These are phyloP conservation scores for Colletotrichum gloeosporioides DNA, from an alignment of 2,329 filamentous ascomycete species.

Conservation along the genomic window DNA sequence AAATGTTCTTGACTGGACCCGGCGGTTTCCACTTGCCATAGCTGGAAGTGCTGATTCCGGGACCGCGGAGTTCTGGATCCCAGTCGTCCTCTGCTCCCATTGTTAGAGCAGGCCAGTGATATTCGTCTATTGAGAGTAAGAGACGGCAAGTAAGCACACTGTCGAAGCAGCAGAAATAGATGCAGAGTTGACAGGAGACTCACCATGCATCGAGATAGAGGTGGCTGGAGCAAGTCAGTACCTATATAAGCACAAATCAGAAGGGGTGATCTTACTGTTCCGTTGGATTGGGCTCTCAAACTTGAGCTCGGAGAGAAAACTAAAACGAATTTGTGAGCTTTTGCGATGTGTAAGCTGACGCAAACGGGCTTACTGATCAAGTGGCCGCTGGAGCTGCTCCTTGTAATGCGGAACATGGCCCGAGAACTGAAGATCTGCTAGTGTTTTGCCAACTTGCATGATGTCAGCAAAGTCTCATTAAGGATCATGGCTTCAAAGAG, in stretches of 20 bases:
- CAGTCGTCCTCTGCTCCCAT: background rate
- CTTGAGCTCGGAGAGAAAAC: background rate
- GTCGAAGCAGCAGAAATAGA: background rate
- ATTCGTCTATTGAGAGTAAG: background rate
- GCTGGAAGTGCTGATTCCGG: background rate
- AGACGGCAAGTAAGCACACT: background rate
- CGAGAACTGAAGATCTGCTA: background rate
- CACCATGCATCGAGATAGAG: background rate
- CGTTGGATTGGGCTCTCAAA: background rate
- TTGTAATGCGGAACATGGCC: background rate
- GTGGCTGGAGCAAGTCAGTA: background rate
- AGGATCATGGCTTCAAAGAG: background rate
- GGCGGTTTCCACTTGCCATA: background rate
- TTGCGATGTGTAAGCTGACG: background rate
- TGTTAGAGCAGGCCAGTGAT: background rate
- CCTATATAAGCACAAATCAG: background rate
- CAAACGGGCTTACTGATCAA: background rate
- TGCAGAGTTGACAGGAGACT: background rate
- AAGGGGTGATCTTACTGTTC: background rate
- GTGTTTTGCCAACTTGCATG: background rate
- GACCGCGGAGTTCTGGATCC: background rate
- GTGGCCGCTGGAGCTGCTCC: background rate
- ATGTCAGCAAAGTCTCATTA: background rate
- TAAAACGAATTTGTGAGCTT: background rate
- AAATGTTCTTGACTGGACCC: background rate